Evolutionary conservation across 768 basidiomycete genomes (phyloP).

Genomic region (Mycena vitilis): DNA sequence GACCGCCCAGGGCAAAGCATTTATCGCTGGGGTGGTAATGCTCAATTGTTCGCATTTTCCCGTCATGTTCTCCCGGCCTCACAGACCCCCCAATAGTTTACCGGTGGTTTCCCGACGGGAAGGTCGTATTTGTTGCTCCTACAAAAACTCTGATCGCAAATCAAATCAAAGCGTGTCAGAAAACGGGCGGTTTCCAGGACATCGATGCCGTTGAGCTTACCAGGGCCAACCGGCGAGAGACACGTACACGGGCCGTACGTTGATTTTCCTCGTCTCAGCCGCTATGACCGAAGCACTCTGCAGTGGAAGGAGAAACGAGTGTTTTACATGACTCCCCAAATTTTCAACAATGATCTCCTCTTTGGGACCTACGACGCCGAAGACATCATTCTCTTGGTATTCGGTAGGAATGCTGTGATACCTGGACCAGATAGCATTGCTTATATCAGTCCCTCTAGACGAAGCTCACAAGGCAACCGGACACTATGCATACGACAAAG

Average conservation of each 20-base stretch:
- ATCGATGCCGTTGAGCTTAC: slow-evolving; percentile 88
- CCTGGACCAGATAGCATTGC: slow-evolving; percentile 7
- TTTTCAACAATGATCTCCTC: slow-evolving; percentile 86
- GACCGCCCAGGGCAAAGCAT: slow-evolving; percentile 97
- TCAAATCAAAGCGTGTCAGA: slow-evolving; percentile 93
- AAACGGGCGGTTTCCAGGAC: slow-evolving; percentile 92
- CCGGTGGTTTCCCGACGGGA: slow-evolving; percentile 92
- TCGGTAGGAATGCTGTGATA: slow-evolving; percentile 64
- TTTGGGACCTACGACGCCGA: slow-evolving; percentile 78
- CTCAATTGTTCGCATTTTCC: slow-evolving; percentile 73
- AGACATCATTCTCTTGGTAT: slow-evolving; percentile 88
- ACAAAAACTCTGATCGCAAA: slow-evolving; percentile 97
- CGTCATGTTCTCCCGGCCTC: slow-evolving; percentile 3
- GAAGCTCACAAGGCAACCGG: slow-evolving; percentile 97
- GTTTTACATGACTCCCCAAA: slow-evolving; percentile 97
- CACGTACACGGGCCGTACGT: slow-evolving; percentile 73
- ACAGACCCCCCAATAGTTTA: slow-evolving; percentile 67
- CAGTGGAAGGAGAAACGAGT: slow-evolving; percentile 88
- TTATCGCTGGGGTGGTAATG: slow-evolving; percentile 98
- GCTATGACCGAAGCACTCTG: slow-evolving; percentile 30
- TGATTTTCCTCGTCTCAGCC: neutral
- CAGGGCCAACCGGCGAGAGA: slow-evolving; percentile 69
- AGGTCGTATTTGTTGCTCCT: slow-evolving; percentile 94
- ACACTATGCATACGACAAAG: slow-evolving; percentile 91
- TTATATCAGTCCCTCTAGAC: slow-evolving; percentile 61